These are phyloP conservation scores for Termitomyces sp. DNA, from an alignment of 768 basidiomycete genomes.

Conservation along the genomic window DNA sequence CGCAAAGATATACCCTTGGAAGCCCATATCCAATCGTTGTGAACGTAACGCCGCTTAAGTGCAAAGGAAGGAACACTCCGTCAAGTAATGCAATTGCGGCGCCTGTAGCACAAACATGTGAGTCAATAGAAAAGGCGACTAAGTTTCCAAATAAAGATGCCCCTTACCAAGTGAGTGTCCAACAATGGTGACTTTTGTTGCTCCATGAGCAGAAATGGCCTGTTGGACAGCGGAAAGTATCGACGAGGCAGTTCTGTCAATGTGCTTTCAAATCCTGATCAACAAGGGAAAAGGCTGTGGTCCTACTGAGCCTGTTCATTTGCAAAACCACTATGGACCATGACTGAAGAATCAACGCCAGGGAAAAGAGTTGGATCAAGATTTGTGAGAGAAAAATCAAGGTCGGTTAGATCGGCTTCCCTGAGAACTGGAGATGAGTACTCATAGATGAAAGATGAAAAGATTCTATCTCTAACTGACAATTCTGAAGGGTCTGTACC, in stretches of 20 bases:
- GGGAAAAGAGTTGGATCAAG: constrained; percentile 21
- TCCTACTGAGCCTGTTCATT: constrained; percentile 13
- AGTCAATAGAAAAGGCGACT: background rate
- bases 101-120: constrained; percentile 16
- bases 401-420: constrained; percentile 20
- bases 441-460: background rate
- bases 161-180: constrained; percentile 34
- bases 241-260: constrained; percentile 18
- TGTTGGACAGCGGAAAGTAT: constrained; percentile 25
- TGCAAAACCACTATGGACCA: constrained; percentile 22
- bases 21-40: constrained; percentile 15
- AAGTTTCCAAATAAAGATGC: too few relatives aligned
- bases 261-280: background rate
- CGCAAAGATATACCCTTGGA: constrained; percentile 14
- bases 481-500: constrained; percentile 34
- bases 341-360: constrained; percentile 16
- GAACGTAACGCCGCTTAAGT: constrained; percentile 20
- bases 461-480: constrained; percentile 16
- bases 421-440: constrained; percentile 15
- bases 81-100: constrained; percentile 36
- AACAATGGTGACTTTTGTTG: constrained; percentile 20
- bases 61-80: constrained; percentile 33
- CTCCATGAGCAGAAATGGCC: constrained; percentile 14
- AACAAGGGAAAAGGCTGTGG: too few relatives aligned
- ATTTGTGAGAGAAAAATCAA: constrained; percentile 10